Conservation (phyloP, 176 grass and related monocot genomes). For the Panicum miliaceum region DNA sequence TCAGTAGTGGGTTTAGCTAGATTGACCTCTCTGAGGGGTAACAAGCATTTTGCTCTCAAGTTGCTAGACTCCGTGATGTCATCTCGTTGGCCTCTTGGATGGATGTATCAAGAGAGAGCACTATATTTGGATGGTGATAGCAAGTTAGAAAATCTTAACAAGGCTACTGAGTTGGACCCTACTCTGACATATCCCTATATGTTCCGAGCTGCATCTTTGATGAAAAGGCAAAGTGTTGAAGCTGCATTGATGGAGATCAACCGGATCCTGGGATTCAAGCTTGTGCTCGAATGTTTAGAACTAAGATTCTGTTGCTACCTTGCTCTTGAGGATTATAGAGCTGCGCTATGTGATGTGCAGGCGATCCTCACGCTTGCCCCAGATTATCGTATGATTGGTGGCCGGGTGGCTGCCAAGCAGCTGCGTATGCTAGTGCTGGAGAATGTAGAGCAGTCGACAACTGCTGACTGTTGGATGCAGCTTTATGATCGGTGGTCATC, state of each 20-base stretch:
- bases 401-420: constrained; percentile 75
- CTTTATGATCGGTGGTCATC: constrained; percentile 97
- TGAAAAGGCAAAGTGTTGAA: constrained; percentile 90
- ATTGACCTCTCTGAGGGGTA: constrained; percentile 66
- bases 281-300: constrained; percentile 88
- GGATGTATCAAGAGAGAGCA: constrained; percentile 98
- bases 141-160: constrained; percentile 88
- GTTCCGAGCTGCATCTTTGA: constrained; percentile 85
- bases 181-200: constrained; percentile 95
- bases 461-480: constrained; percentile 98
- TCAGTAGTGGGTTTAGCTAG: constrained; percentile 86
- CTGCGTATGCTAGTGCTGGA: constrained; percentile 84
- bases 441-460: constrained; percentile 93
- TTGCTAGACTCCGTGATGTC: constrained; percentile 88
- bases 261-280: constrained; percentile 83
- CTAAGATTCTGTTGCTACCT: constrained; percentile 93
- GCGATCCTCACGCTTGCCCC: constrained; percentile 85
- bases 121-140: constrained; percentile 81
- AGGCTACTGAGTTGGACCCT: constrained; percentile 87
- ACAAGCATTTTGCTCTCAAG: constrained; percentile 90
- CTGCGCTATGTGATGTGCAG: constrained; percentile 88
- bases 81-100: constrained; percentile 82
- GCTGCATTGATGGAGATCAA: constrained; percentile 90
- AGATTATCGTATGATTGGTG: constrained; percentile 93
- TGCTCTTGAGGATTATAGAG: constrained; percentile 86